These are phyloP conservation scores for Chaetomiaceae sp. DNA, from an alignment of 2,329 filamentous ascomycete genomes.

Conservation along the genomic window DNA sequence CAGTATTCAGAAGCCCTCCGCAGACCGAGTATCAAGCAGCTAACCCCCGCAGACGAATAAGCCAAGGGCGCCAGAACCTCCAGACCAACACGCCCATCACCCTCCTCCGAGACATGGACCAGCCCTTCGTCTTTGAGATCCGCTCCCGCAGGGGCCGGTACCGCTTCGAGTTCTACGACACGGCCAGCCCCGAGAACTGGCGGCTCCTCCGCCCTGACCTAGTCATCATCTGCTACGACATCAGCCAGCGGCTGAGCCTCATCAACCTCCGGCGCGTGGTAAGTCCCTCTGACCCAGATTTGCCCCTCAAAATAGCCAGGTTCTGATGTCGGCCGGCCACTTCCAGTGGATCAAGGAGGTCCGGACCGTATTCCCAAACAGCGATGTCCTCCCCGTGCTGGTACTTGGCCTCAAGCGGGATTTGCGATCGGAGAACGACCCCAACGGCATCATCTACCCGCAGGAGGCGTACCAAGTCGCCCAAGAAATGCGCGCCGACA, in stretches of 20 bases:
- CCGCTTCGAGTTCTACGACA: constrained; percentile 58
- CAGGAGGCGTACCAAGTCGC: constrained; percentile 55
- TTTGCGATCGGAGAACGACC: constrained; percentile 52
- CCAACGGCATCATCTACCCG: constrained; percentile 57
- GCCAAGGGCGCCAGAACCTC: constrained; percentile 35
- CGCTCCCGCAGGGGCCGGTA: constrained; percentile 43
- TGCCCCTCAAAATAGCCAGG: not conserved
- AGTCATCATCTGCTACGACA: constrained; percentile 58
- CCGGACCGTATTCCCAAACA: constrained; percentile 43
- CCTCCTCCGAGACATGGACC: constrained; percentile 54
- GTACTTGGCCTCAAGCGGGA: constrained; percentile 59
- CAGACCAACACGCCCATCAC: constrained; percentile 37
- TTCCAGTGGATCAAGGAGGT: constrained; percentile 56
- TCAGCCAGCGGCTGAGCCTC: constrained; percentile 54
- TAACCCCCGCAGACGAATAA: constrained; percentile 44
- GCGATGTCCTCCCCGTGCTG: constrained; percentile 49
- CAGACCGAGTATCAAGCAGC: not conserved
- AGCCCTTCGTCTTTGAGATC: constrained; percentile 57
- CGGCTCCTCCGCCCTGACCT: constrained; percentile 54
- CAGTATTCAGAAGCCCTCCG: constrained; percentile 30
- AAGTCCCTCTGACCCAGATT: constrained; percentile 26
- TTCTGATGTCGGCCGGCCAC: constrained; percentile 11
- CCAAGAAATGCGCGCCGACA: constrained; percentile 56
- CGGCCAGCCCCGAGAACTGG: constrained; percentile 56
- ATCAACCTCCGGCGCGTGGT: constrained; percentile 56